These are phyloP conservation scores for Rauvolfia tetraphylla DNA, from an alignment of 257 asterid species.

Conservation along the genomic window DNA sequence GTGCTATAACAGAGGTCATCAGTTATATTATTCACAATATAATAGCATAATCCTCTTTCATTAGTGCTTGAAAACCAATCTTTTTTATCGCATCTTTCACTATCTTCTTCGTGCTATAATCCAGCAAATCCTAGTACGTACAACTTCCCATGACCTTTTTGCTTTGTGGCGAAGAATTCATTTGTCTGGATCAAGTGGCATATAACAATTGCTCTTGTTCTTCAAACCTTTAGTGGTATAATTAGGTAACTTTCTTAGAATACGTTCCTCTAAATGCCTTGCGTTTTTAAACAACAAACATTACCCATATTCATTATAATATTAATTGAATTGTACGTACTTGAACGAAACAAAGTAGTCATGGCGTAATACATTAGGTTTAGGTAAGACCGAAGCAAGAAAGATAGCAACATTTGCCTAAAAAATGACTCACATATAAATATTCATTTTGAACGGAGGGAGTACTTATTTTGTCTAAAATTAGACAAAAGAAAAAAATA, in stretches of 20 bases:
- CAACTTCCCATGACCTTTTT: not conserved
- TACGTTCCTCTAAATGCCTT: not conserved
- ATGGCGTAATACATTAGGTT: not conserved
- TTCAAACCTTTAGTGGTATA: not conserved
- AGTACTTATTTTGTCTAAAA: not conserved
- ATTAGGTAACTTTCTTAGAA: not conserved
- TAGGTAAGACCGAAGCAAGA: not conserved
- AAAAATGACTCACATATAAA: not conserved
- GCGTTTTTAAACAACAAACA: not conserved
- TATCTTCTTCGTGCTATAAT: not conserved
- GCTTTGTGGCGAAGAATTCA: conserved; percentile 1
- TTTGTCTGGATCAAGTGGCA: not conserved
- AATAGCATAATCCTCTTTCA: not conserved
- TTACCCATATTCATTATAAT: not conserved
- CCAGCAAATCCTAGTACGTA: not conserved
- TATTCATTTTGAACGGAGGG: not conserved
- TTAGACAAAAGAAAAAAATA: not conserved
- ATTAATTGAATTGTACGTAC: not conserved
- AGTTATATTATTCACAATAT: too few relatives aligned
- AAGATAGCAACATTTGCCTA: not conserved
- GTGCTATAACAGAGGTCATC: not conserved
- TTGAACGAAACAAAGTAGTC: not conserved
- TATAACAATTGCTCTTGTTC: not conserved
- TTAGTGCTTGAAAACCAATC: conserved; percentile 2
- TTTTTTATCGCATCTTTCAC: not conserved